Conservation (phyloP, 139 green algal genomes). For the Limnomonas spitsbergensis region DNA sequence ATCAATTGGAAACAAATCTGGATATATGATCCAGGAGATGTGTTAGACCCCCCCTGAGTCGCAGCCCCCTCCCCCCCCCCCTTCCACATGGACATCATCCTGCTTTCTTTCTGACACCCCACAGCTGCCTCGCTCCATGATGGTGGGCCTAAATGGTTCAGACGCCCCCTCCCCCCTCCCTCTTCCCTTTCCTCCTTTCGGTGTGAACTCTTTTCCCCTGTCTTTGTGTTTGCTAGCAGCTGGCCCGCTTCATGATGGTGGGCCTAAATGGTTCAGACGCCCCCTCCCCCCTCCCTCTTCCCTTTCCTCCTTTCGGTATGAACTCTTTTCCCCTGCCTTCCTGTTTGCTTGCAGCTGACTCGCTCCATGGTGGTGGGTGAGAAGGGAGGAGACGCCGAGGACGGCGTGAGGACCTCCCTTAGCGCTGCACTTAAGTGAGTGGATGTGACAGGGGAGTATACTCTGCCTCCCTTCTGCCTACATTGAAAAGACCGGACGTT, state of each 20-base stretch:
- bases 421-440: conserved; percentile 28
- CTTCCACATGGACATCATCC: too few species aligned
- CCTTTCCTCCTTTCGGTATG: too few species aligned
- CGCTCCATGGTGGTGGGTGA: conserved; percentile 26
- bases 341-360: neutral
- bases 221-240: neutral
- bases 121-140: too few species aligned
- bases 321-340: neutral
- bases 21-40: too few species aligned
- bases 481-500: neutral
- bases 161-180: too few species aligned
- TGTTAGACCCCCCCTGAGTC: too few species aligned
- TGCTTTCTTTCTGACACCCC: too few species aligned
- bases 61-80: too few species aligned
- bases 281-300: too few species aligned
- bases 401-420: conserved; percentile 24
- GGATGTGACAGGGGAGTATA: neutral
- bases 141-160: too few species aligned
- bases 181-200: too few species aligned
- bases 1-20: too few species aligned
- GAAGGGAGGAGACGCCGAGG: neutral
- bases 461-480: neutral
- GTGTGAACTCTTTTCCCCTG: neutral
- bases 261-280: neutral
- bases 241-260: conserved; percentile 24